Conservation (phyloP, 1,284 basidiomycete genomes). For the Butyriboletus pseudospeciosus region DNA sequence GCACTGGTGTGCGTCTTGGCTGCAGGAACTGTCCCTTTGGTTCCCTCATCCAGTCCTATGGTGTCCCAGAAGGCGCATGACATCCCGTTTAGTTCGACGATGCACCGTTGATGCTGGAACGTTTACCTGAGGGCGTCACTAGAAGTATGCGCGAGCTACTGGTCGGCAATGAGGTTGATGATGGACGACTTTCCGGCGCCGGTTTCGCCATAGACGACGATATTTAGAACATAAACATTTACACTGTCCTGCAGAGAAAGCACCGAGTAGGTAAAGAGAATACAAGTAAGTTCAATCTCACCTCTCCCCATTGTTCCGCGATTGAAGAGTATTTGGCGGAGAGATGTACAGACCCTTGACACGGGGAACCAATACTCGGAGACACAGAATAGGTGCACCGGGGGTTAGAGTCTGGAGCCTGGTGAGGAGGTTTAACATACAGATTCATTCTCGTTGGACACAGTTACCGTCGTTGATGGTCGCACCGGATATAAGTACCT, state of each 20-base stretch:
- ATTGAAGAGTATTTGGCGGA: no score
- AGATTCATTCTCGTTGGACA: no score
- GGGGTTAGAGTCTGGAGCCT: no score
- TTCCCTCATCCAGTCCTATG: conserved; percentile 2
- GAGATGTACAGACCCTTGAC: no score
- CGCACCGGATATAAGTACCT: no score
- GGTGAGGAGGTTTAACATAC: no score
- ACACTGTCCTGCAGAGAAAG: background rate
- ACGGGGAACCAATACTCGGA: no score
- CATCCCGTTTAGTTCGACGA: background rate
- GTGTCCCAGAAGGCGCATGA: conserved; percentile 4
- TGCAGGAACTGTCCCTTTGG: conserved; percentile 8
- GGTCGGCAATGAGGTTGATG: conserved; percentile 5
- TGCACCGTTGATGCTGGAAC: background rate
- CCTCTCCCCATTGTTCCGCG: background rate
- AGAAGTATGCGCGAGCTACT: background rate
- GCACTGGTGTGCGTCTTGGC: background rate
- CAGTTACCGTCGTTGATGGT: no score
- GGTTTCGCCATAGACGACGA: conserved; percentile 6
- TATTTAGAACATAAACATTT: background rate
- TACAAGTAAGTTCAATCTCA: background rate
- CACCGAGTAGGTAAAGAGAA: background rate
- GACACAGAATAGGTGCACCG: no score
- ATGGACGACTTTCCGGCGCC: conserved; percentile 9
- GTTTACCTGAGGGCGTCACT: conserved; percentile 1